Evolutionary conservation across 2,329 filamentous ascomycete species (phyloP).

Genomic region (Bretziella fagacearum): DNA sequence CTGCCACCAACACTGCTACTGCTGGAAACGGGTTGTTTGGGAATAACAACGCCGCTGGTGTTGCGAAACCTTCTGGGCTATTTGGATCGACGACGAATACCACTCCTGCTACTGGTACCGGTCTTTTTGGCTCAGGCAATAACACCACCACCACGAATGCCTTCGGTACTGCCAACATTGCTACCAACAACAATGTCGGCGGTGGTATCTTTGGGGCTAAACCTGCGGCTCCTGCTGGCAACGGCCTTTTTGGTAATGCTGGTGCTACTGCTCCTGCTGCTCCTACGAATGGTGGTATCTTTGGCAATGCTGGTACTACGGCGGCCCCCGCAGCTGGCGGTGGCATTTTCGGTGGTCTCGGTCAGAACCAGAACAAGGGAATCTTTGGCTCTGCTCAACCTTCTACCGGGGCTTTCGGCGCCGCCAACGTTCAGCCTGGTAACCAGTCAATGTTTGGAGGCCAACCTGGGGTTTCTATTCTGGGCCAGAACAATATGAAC

Average conservation of each 20-base stretch:
- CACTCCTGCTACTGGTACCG: conserved; percentile 21
- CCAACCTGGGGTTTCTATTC: conserved; percentile 23
- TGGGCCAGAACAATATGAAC: conserved; percentile 35
- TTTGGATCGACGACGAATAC: conserved; percentile 35
- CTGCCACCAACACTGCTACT: conserved; percentile 15
- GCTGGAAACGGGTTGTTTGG: conserved; percentile 18
- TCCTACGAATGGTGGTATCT: conserved; percentile 21
- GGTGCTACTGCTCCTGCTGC: conserved; percentile 25
- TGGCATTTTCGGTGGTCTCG: conserved; percentile 24
- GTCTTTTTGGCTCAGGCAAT: conserved; percentile 28
- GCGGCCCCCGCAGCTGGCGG: conserved; percentile 20
- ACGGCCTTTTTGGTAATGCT: conserved; percentile 8
- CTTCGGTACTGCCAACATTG: conserved; percentile 27
- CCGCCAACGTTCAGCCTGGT: conserved; percentile 29
- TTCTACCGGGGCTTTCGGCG: conserved; percentile 36
- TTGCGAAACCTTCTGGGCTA: conserved; percentile 24
- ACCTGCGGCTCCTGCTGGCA: conserved; percentile 19
- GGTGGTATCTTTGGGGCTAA: conserved; percentile 26
- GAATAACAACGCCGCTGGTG: conserved; percentile 17
- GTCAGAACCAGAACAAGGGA: conserved; percentile 23
- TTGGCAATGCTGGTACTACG: conserved; percentile 22
- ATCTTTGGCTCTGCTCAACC: conserved; percentile 32
- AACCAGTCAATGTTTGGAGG: conserved; percentile 29
- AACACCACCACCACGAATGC: conserved; percentile 18
- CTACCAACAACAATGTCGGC: conserved; percentile 17